These are phyloP conservation scores for Monilinia aucupariae DNA, from an alignment of 2,329 filamentous ascomycete species.

Conservation along the genomic window DNA sequence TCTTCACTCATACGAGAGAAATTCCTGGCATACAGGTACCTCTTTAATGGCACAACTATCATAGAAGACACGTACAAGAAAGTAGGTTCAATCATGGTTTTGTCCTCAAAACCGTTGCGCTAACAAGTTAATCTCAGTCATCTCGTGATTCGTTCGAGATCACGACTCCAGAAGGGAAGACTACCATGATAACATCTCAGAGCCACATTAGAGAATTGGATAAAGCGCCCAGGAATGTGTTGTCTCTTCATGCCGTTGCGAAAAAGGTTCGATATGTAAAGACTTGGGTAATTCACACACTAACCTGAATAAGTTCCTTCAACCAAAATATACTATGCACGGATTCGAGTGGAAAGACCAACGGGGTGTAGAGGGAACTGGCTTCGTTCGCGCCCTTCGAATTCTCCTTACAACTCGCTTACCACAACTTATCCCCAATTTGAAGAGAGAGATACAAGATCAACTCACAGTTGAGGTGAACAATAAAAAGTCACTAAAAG, in stretches of 20 bases:
- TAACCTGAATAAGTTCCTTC: conserved; percentile 16
- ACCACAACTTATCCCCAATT: conserved; percentile 16
- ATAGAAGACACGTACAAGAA: neutral
- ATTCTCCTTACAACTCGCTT: conserved; percentile 18
- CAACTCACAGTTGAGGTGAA: neutral
- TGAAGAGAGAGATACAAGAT: neutral
- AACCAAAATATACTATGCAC: conserved; percentile 20
- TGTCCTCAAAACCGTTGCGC: neutral
- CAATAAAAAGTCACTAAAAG: neutral
- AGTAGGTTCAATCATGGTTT: neutral
- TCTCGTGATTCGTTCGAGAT: neutral
- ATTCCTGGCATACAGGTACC: neutral
- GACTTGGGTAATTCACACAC: no score
- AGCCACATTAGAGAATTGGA: conserved; percentile 16
- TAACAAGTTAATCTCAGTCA: neutral
- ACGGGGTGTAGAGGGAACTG: conserved; percentile 16
- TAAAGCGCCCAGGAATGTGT: conserved; percentile 14
- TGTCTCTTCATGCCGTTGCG: conserved; percentile 18
- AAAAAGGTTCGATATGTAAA: conserved; percentile 15
- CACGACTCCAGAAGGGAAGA: neutral
- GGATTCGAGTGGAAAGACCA: conserved; percentile 18
- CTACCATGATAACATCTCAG: conserved; percentile 3
- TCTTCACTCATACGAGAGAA: neutral
- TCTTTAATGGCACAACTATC: neutral
- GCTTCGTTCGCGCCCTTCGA: conserved; percentile 15